phyloP scores from a whole-genome alignment of 192 early-diverging fungal species.

The Backusella westeae region DNA sequence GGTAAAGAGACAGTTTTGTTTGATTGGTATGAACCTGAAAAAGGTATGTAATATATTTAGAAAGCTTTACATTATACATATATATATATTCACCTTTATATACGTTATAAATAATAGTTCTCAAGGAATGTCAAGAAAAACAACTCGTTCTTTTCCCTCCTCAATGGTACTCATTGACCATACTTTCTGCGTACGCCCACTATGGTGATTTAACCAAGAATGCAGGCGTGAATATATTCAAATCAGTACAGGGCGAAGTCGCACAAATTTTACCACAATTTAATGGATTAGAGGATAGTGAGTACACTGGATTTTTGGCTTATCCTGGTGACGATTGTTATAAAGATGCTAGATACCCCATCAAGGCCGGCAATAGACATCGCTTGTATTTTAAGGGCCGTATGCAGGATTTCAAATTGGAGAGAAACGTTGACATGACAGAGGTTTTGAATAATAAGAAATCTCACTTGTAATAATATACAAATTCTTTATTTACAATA shows the following conservation, averaged over 20 bases:
- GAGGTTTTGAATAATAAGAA: constrained; percentile 3
- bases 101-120: neutral
- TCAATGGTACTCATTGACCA: constrained; percentile 32
- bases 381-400: constrained; percentile 17
- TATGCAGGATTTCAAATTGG: constrained; percentile 17
- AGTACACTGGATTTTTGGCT: constrained; percentile 15
- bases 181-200: neutral
- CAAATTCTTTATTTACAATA: neutral
- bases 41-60: constrained; percentile 29
- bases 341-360: neutral
- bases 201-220: constrained; percentile 7
- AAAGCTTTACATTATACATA: neutral
- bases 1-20: constrained; percentile 58
- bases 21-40: constrained; percentile 68
- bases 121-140: constrained; percentile 10
- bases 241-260: constrained; percentile 2
- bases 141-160: constrained; percentile 32
- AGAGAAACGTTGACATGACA: constrained; percentile 13
- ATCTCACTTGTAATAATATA: constrained; percentile 9
- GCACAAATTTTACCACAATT: constrained; percentile 24
- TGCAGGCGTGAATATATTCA: constrained; percentile 25
- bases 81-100: neutral
- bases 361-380: constrained; percentile 12
- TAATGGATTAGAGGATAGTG: neutral
- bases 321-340: constrained; percentile 32